phyloP scores from a whole-genome alignment of 345 rosid species.

The Anastatica hierochuntica region DNA sequence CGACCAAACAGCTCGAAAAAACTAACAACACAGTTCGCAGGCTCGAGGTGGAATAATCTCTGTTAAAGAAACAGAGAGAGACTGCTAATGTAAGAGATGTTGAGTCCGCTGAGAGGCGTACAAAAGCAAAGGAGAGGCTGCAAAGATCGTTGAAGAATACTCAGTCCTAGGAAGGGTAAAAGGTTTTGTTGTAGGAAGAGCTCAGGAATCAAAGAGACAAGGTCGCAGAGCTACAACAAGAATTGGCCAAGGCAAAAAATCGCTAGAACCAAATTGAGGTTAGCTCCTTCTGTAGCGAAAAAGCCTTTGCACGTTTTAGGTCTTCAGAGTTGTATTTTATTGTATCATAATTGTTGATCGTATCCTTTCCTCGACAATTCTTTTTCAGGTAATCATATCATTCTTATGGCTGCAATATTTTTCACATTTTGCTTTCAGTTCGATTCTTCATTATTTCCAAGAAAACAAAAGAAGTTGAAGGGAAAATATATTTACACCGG shows the following conservation, averaged over 20 bases:
- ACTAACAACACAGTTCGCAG: constrained; percentile 62
- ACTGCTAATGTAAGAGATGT: constrained; percentile 54
- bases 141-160: constrained; percentile 46
- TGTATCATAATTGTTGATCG: constrained; percentile 12
- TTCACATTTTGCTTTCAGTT: no score
- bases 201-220: constrained; percentile 47
- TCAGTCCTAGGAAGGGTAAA: constrained; percentile 85
- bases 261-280: constrained; percentile 28
- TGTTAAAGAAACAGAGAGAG: constrained; percentile 62
- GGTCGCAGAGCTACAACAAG: constrained; percentile 32
- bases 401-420: constrained; percentile 6
- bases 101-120: constrained; percentile 65
- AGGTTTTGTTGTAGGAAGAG: constrained; percentile 59
- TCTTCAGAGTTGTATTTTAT: constrained; percentile 16
- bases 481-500: background rate
- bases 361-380: constrained; percentile 16
- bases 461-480: background rate
- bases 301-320: constrained; percentile 15
- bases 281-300: constrained; percentile 21
- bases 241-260: constrained; percentile 18
- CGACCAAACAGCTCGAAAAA: constrained; percentile 67
- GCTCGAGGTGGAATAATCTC: constrained; percentile 70
- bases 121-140: constrained; percentile 70
- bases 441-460: background rate
- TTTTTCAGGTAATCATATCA: constrained; percentile 17